Conservation (phyloP, 352 stramenopile species). For the Blastocystis sp. region DNA sequence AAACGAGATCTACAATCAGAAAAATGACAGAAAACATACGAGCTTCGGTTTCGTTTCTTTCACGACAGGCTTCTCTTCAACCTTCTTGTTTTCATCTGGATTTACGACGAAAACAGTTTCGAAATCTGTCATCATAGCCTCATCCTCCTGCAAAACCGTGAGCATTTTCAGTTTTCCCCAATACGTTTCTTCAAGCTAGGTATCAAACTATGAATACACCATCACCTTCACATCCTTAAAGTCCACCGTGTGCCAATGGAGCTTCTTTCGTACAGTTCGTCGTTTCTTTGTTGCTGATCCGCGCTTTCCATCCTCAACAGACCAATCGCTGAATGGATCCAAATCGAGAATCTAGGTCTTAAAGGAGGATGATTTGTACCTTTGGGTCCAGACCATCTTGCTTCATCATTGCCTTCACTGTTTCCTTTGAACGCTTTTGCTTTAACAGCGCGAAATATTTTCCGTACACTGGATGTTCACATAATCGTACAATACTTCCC, state of each 20-base stretch:
- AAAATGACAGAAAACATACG: neutral
- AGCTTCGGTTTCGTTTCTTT: constrained; percentile 1
- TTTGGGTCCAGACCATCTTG: constrained; percentile 27
- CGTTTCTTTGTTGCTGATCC: neutral
- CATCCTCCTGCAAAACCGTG: constrained; percentile 18
- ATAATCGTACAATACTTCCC: constrained; percentile 1
- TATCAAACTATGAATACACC: neutral
- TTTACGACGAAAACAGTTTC: constrained; percentile 43
- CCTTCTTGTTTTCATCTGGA: constrained; percentile 36
- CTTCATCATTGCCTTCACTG: constrained; percentile 41
- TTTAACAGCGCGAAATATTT: constrained; percentile 60
- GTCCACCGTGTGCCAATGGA: constrained; percentile 24
- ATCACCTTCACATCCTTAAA: constrained; percentile 2
- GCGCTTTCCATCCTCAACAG: neutral
- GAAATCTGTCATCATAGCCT: constrained; percentile 19
- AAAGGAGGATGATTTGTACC: neutral
- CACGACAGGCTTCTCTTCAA: neutral
- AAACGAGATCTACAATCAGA: neutral
- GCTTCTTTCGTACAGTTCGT: constrained; percentile 41
- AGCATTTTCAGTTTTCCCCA: constrained; percentile 34
- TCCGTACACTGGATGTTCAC: constrained; percentile 44
- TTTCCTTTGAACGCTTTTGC: constrained; percentile 6
- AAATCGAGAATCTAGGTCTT: constrained; percentile 6
- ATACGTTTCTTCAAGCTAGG: constrained; percentile 25
- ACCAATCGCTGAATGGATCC: neutral